phyloP scores from a whole-genome alignment of 2,329 filamentous ascomycete genomes.

The Xenoacremonium recifei region DNA sequence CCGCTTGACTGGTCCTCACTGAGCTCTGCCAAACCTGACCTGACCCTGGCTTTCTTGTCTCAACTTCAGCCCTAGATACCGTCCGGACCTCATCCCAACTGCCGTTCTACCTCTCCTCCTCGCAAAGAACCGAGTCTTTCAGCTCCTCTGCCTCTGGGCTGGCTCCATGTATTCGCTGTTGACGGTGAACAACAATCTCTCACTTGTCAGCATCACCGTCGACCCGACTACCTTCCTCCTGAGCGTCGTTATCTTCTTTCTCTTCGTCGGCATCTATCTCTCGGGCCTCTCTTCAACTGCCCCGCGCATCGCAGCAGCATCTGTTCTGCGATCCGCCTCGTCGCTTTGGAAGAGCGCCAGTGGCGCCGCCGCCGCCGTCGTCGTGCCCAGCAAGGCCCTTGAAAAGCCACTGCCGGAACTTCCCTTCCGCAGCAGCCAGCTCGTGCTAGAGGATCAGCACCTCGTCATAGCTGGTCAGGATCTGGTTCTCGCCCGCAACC shows the following conservation, averaged over 20 bases:
- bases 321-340: conserved; percentile 17
- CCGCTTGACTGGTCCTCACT: neutral
- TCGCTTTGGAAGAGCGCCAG: conserved; percentile 10
- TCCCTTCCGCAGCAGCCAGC: conserved; percentile 21
- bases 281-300: conserved; percentile 34
- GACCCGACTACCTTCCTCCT: conserved; percentile 58
- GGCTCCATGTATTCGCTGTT: conserved; percentile 57
- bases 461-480: conserved; percentile 30
- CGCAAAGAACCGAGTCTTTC: neutral
- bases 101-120: neutral
- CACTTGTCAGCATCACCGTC: conserved; percentile 57
- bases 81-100: too few species aligned
- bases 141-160: conserved; percentile 3
- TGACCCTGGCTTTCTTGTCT: neutral
- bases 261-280: conserved; percentile 51
- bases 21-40: neutral
- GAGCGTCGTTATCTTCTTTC: conserved; percentile 46
- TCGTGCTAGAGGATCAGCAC: conserved; percentile 34
- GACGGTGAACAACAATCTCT: conserved; percentile 61
- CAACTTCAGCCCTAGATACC: too few species aligned
- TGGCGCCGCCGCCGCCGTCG: conserved; percentile 5
- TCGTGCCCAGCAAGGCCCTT: conserved; percentile 5
- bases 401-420: conserved; percentile 27
- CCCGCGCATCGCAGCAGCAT: conserved; percentile 32
- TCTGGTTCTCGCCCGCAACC: conserved; percentile 22